These are phyloP conservation scores for Carex pumila DNA, from an alignment of 176 grass and related monocot genomes.

Conservation along the genomic window DNA sequence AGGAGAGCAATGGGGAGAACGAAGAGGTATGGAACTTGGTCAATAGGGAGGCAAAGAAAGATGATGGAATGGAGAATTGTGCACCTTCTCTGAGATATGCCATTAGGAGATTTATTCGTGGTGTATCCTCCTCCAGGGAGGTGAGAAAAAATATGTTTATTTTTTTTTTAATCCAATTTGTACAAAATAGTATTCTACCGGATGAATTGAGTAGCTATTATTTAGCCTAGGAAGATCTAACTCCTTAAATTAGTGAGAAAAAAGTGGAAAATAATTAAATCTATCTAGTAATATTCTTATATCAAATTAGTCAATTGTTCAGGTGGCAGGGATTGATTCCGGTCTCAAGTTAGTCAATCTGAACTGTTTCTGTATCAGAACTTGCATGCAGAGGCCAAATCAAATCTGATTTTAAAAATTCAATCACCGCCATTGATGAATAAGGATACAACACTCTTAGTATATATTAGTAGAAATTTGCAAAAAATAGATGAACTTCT, in stretches of 20 bases:
- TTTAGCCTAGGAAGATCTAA: not conserved
- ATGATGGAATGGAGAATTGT: slow-evolving; percentile 80
- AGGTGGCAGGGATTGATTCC: not conserved
- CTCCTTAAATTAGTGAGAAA: not conserved
- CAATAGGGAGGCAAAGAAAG: slow-evolving; percentile 73
- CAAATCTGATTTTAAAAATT: not conserved
- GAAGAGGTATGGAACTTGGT: slow-evolving; percentile 5
- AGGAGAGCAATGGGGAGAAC: slow-evolving; percentile 27
- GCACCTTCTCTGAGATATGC: slow-evolving; percentile 65
- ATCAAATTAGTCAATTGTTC: not conserved
- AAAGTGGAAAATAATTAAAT: not conserved
- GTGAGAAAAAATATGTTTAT: slow-evolving; percentile 12
- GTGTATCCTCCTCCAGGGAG: slow-evolving; percentile 94
- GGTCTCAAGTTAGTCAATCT: not conserved
- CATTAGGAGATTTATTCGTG: slow-evolving; percentile 78
- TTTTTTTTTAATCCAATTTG: not conserved
- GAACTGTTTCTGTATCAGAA: not conserved
- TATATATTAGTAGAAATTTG: not conserved
- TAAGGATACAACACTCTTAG: not conserved
- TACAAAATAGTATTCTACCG: no score
- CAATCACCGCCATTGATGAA: not conserved
- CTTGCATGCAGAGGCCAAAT: no score
- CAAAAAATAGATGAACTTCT: not conserved
- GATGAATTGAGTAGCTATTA: not conserved
- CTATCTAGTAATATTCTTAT: not conserved